A percentile compares a stretch with the other conserved stretches of the same genome.
phyloP scores from a whole-genome alignment of 371 early-diverging fungal species.

The Smittium culicis region DNA sequence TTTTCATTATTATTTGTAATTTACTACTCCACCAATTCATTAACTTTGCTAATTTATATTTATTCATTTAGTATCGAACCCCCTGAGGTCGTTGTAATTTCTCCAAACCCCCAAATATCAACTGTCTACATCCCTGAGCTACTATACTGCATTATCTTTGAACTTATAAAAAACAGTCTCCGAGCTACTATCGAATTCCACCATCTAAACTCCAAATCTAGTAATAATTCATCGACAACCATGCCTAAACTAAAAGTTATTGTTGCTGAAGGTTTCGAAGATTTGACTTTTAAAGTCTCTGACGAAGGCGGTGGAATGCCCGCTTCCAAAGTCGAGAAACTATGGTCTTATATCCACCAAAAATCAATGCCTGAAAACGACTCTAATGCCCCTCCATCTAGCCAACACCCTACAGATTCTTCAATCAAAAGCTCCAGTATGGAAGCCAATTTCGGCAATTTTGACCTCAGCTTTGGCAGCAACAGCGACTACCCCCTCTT shows the following conservation, averaged over 20 bases:
- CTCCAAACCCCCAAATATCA: conserved; percentile 35
- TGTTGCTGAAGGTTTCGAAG: conserved; percentile 43
- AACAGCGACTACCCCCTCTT: conserved; percentile 33
- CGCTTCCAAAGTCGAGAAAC: conserved; percentile 32
- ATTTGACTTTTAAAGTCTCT: conserved; percentile 43
- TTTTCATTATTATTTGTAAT: background rate
- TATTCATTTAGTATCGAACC: conserved; percentile 11
- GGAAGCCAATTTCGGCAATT: conserved; percentile 18
- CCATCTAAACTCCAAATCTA: background rate
- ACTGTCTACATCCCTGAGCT: conserved; percentile 46
- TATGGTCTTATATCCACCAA: conserved; percentile 32
- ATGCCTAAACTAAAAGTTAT: conserved; percentile 32
- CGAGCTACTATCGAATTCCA: conserved; percentile 38
- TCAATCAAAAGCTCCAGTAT: conserved; percentile 43
- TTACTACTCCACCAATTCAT: background rate
- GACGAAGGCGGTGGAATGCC: conserved; percentile 48
- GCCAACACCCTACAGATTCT: conserved; percentile 15
- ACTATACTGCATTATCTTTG: conserved; percentile 51
- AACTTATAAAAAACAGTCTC: conserved; percentile 44
- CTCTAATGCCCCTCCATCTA: background rate
- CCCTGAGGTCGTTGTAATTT: conserved; percentile 36
- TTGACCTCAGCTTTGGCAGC: conserved; percentile 18
- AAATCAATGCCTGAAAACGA: background rate
- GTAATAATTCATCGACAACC: background rate
- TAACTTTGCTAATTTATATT: background rate